Conservation (phyloP, 2,329 filamentous ascomycete genomes). For the Fusarium sterilihyphosum region DNA sequence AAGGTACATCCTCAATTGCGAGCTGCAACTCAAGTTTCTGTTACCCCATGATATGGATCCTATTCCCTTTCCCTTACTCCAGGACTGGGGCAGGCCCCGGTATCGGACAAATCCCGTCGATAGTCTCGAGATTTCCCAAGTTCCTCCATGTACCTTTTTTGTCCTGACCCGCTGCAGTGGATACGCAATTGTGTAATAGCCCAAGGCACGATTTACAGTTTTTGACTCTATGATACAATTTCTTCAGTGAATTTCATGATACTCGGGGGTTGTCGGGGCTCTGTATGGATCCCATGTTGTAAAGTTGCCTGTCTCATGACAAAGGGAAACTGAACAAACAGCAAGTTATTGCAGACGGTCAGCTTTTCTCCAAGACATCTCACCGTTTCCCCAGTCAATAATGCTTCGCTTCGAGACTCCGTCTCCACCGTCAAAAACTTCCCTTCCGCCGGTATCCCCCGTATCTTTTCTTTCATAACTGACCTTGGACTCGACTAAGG, state of each 20-base stretch:
- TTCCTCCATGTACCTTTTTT: slow-evolving; percentile 15
- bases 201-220: slow-evolving; percentile 2
- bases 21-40: slow-evolving; percentile 17
- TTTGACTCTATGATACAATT: neutral
- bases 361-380: neutral
- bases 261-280: slow-evolving; percentile 13
- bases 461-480: slow-evolving; percentile 6
- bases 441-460: slow-evolving; percentile 31
- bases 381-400: slow-evolving; percentile 1
- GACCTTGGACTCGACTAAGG: neutral
- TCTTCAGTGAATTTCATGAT: slow-evolving; percentile 25
- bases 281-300: slow-evolving; percentile 25
- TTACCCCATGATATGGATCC: slow-evolving; percentile 22
- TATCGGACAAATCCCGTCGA: slow-evolving; percentile 31
- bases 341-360: neutral
- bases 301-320: slow-evolving; percentile 28
- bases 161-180: slow-evolving; percentile 25
- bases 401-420: slow-evolving; percentile 8
- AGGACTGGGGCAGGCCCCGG: slow-evolving; percentile 3
- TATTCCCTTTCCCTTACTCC: neutral
- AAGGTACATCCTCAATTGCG: slow-evolving; percentile 17
- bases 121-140: slow-evolving; percentile 4
- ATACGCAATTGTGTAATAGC: slow-evolving; percentile 37
- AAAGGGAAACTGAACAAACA: slow-evolving; percentile 17
- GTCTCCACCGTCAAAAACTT: slow-evolving; percentile 28